Base-by-base conservation (phyloP, 495 filamentous ascomycete species). In the Penicillium macrosclerotiorum region DNA sequence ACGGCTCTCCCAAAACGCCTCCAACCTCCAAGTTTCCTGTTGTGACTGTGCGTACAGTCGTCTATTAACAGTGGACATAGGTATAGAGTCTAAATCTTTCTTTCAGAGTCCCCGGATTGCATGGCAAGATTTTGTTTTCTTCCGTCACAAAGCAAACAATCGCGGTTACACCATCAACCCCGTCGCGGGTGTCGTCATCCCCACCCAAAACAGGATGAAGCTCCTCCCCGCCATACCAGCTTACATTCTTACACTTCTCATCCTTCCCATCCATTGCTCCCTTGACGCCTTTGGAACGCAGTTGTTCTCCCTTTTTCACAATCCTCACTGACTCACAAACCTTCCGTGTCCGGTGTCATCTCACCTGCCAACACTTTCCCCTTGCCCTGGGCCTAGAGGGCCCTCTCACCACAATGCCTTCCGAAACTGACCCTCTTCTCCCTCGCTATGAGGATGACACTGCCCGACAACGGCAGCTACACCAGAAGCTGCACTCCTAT, bases 401-500 rank as follows among this genome's bases (percentile, higher is more conserved):
- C 37, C 31, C 11, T 30, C 32, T n/a, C n/a, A 17, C 35, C 57
- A 67, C 47, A 40, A 78, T 85, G 76, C 57, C 74, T 14, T 69
- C 69, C 49, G 85, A 89, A 51, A 82, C 76, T 14, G 79, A 91
- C 51, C 89, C 90, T 31, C 76, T 96, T 22, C 81, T 96, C 23
- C 84, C 90, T 54, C 84, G 82, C 51, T 95, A 96, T 68, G 76
- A 84, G 49, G 85, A 93, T 63, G 88, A 91, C 52, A 95, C 90
- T 7, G 65, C 75, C 17, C 73, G 89, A 37, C 89, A 96, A 73
- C 76, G 84, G 24, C 70, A 76, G 38, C 72, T 91, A 32, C 88
- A 90, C 57, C 81, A 86, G 60, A 96, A 95, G 69, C 75, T 96
- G 45, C 92, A 95, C 66, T 83, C 82, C 43, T 96, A 95, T 62